A percentile compares a stretch with the other conserved stretches of the same genome.
Conservation (phyloP, 2,329 filamentous ascomycete species). For the Neoascochyta sp. region DNA sequence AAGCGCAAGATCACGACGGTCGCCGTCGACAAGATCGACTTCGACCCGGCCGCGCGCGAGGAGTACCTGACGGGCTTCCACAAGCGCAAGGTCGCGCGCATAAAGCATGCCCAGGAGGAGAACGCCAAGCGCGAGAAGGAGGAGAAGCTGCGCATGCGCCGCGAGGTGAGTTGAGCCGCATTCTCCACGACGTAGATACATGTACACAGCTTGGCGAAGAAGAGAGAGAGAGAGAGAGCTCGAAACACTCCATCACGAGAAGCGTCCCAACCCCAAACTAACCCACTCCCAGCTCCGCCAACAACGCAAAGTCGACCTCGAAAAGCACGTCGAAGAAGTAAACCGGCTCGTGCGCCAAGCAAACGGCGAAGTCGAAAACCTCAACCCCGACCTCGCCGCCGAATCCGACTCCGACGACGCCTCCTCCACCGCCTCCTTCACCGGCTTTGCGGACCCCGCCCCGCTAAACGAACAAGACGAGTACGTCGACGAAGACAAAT, state of each 20-base stretch:
- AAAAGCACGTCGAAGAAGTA: slow-evolving; percentile 75
- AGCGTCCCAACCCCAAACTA: slow-evolving; percentile 1
- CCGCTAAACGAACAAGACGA: slow-evolving; percentile 78
- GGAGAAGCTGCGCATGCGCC: slow-evolving; percentile 70
- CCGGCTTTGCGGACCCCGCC: slow-evolving; percentile 47
- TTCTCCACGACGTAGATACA: background rate
- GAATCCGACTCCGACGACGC: slow-evolving; percentile 32
- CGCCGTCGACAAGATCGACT: slow-evolving; percentile 74
- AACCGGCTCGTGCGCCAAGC: slow-evolving; percentile 66
- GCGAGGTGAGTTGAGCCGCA: slow-evolving; percentile 61
- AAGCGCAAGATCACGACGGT: slow-evolving; percentile 47
- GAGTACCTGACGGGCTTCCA: slow-evolving; percentile 95
- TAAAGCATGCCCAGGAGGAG: slow-evolving; percentile 79
- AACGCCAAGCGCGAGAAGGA: slow-evolving; percentile 72
- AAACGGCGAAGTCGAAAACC: slow-evolving; percentile 31
- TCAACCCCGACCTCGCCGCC: slow-evolving; percentile 24
- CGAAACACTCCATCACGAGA: background rate
- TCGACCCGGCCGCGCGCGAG: slow-evolving; percentile 73
- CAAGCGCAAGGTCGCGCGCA: slow-evolving; percentile 85
- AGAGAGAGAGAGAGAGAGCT: background rate
- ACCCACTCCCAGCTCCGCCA: slow-evolving; percentile 64
- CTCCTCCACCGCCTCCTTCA: slow-evolving; percentile 37
- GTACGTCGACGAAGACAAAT: slow-evolving; percentile 94
- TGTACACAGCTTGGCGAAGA: background rate
- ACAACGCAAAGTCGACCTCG: slow-evolving; percentile 74